phyloP scores from a whole-genome alignment of 208 protist species.

The Acanthamoeba lenticulata region DNA sequence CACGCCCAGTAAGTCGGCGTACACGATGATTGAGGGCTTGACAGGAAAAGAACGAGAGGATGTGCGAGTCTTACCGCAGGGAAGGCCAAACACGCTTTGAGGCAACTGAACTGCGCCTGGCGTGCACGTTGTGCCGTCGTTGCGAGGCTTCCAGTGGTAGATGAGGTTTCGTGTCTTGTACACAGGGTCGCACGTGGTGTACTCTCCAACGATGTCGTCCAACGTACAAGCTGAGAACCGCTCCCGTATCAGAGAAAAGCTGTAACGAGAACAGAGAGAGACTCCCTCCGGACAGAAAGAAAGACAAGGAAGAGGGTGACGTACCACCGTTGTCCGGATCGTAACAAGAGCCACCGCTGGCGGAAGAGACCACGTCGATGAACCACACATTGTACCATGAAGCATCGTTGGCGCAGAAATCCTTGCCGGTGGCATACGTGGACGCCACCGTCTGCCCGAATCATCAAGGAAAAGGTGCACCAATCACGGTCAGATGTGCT shows the following conservation, averaged over 20 bases:
- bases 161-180: constrained; percentile 57
- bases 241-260: no score
- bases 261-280: not conserved
- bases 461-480: no score
- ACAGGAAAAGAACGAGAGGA: not conserved
- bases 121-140: not conserved
- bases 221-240: constrained; percentile 51
- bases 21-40: not conserved
- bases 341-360: not conserved
- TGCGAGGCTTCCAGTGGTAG: constrained; percentile 53
- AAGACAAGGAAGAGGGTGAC: not conserved
- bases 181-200: constrained; percentile 26
- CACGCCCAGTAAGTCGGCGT: not conserved
- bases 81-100: constrained; percentile 31
- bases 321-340: constrained; percentile 11
- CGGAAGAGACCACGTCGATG: not conserved
- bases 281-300: not conserved
- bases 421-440: constrained; percentile 34
- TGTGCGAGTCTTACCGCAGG: not conserved
- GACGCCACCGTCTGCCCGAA: not conserved
- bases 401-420: not conserved
- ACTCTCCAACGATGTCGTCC: constrained; percentile 62
- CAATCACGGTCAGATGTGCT: no score
- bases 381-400: constrained; percentile 7
- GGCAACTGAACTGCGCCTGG: constrained; percentile 30